These are phyloP conservation scores for Celoporthe dispersa DNA, from an alignment of 2,329 filamentous ascomycete species.

Conservation along the genomic window DNA sequence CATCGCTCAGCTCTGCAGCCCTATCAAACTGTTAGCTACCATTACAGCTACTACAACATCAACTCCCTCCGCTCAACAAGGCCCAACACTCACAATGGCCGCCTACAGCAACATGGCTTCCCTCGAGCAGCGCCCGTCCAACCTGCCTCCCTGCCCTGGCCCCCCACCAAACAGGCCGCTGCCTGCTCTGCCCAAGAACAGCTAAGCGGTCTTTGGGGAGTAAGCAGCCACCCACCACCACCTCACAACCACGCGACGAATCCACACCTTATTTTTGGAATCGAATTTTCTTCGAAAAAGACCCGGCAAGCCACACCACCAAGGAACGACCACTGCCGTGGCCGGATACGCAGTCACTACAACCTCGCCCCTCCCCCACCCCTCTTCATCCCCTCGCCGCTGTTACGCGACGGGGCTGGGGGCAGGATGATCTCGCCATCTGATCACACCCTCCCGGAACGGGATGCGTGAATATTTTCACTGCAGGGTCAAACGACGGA, in stretches of 20 bases:
- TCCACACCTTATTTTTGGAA: conserved; percentile 8
- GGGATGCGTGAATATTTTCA: not conserved
- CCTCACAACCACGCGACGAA: conserved; percentile 9
- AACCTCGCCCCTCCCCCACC: not conserved
- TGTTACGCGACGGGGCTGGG: conserved; percentile 5
- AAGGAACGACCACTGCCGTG: conserved; percentile 15
- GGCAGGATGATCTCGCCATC: conserved; percentile 7
- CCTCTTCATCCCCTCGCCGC: not conserved
- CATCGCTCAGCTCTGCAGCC: not conserved
- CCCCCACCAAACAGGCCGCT: conserved; percentile 68
- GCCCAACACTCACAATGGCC: conserved; percentile 27
- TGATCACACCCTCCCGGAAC: conserved; percentile 1
- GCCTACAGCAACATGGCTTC: conserved; percentile 29
- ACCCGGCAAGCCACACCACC: conserved; percentile 8
- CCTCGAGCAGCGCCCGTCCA: conserved; percentile 59
- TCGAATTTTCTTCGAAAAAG: not conserved
- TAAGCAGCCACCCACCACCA: not conserved
- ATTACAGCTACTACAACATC: not conserved
- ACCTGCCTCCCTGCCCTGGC: conserved; percentile 70
- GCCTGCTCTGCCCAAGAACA: conserved; percentile 66
- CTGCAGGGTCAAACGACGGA: conserved; percentile 2
- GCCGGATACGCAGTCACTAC: conserved; percentile 12
- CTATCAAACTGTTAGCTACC: not conserved
- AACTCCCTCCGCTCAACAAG: not conserved
- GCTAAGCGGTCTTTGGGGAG: conserved; percentile 42